These are phyloP conservation scores for Pharus latifolius DNA, from an alignment of 176 grass and related monocot species.

Conservation along the genomic window DNA sequence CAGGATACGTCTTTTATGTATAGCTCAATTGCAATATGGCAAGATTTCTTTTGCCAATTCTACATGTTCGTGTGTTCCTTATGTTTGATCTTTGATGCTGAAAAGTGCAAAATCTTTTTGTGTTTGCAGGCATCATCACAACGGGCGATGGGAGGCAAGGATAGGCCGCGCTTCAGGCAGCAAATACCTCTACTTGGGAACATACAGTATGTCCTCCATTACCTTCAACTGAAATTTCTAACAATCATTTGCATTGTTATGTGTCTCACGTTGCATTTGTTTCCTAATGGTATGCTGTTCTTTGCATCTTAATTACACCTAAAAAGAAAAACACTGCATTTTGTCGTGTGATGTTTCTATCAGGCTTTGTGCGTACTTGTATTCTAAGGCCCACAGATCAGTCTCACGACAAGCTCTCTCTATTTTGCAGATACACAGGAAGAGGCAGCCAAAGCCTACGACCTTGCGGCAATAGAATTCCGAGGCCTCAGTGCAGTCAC, in stretches of 20 bases:
- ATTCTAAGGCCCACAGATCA: background rate
- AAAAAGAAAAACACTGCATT: too few relatives aligned
- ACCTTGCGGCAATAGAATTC: constrained; percentile 41
- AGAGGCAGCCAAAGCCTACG: constrained; percentile 58
- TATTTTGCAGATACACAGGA: constrained; percentile 36
- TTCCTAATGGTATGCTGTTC: background rate
- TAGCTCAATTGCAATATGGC: background rate
- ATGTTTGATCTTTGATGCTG: background rate
- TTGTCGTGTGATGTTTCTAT: background rate
- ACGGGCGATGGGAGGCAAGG: constrained; percentile 46
- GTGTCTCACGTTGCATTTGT: background rate
- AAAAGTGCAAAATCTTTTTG: background rate
- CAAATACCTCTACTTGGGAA: constrained; percentile 29
- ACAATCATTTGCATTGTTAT: background rate
- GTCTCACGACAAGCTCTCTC: background rate
- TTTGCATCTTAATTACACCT: background rate
- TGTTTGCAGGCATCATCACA: constrained; percentile 25
- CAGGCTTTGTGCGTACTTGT: background rate
- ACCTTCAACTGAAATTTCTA: background rate
- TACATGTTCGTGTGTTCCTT: background rate
- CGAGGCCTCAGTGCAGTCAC: constrained; percentile 45
- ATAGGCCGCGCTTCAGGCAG: background rate
- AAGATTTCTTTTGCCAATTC: background rate
- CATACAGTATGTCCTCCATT: constrained; percentile 2
- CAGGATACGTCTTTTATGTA: background rate